phyloP scores from a whole-genome alignment of 768 basidiomycete genomes.

The Lyophyllum shimeji region DNA sequence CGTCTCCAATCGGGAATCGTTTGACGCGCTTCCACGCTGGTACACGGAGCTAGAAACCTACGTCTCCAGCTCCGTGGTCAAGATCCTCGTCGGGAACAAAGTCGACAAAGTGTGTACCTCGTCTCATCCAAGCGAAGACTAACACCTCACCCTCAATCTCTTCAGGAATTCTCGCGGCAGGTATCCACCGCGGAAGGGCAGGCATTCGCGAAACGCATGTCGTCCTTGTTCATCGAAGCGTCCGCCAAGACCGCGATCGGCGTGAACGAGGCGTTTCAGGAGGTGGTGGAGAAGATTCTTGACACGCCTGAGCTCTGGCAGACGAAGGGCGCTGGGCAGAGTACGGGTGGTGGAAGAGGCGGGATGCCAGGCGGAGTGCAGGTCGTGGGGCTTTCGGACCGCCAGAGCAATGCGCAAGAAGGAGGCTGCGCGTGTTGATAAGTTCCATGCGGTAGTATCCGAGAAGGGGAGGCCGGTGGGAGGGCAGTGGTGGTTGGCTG shows the following conservation, averaged over 20 bases:
- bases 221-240: constrained; percentile 86
- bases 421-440: constrained; percentile 30
- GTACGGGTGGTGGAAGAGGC: constrained; percentile 39
- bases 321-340: constrained; percentile 25
- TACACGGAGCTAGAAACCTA: constrained; percentile 92
- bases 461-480: background rate
- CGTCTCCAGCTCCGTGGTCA: constrained; percentile 80
- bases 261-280: constrained; percentile 70
- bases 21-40: constrained; percentile 94
- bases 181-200: constrained; percentile 78
- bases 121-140: background rate
- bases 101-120: constrained; percentile 71
- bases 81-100: constrained; percentile 95
- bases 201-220: constrained; percentile 79
- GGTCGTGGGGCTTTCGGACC: constrained; percentile 36
- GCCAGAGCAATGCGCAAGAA: constrained; percentile 14
- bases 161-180: constrained; percentile 85
- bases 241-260: constrained; percentile 90
- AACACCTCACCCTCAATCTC: background rate
- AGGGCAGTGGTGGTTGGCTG: background rate
- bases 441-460: background rate
- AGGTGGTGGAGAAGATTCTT: constrained; percentile 79
- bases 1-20: constrained; percentile 88
- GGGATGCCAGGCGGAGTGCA: constrained; percentile 54
- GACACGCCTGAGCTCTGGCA: constrained; percentile 85